Conservation (phyloP, 495 filamentous ascomycete genomes). For the Wilcoxina mikolae region DNA sequence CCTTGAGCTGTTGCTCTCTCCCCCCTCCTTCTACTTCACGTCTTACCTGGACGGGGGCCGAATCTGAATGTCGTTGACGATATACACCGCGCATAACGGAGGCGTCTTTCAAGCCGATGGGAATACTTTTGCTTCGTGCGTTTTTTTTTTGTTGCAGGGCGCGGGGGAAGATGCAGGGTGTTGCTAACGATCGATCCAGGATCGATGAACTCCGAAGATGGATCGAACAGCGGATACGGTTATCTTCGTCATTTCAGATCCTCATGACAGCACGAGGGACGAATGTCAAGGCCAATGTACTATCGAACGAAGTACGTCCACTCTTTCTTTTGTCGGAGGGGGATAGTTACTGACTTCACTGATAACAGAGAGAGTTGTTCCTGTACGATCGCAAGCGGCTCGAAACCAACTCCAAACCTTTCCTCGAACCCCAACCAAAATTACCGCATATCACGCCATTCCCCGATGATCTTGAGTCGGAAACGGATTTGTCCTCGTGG, state of each 20-base stretch:
- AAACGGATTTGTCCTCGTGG: conserved; percentile 26
- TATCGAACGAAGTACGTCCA: conserved; percentile 45
- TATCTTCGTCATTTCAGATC: conserved; percentile 48
- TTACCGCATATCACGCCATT: conserved; percentile 19
- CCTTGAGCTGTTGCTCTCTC: too few species aligned
- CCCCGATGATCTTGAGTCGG: conserved; percentile 19
- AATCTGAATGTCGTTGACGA: conserved; percentile 6
- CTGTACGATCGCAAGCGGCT: conserved; percentile 27
- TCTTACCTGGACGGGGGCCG: too few species aligned
- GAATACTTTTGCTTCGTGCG: conserved; percentile 44
- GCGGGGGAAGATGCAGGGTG: conserved; percentile 4
- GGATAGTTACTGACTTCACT: background rate
- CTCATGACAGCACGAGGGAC: conserved; percentile 55
- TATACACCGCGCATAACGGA: conserved; percentile 44
- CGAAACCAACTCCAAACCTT: conserved; percentile 12
- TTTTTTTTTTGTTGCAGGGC: conserved; percentile 10
- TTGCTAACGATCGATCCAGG: conserved; percentile 27
- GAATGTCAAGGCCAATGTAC: conserved; percentile 51
- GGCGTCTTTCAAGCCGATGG: conserved; percentile 46
- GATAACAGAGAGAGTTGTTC: conserved; percentile 26
- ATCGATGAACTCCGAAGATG: conserved; percentile 52
- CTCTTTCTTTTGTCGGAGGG: background rate
- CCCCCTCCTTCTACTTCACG: too few species aligned
- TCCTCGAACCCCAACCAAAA: conserved; percentile 13
- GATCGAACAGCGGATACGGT: conserved; percentile 44